Evolutionary conservation across 2,329 filamentous ascomycete species (phyloP).

Genomic region (Neofusicoccum sp.): DNA sequence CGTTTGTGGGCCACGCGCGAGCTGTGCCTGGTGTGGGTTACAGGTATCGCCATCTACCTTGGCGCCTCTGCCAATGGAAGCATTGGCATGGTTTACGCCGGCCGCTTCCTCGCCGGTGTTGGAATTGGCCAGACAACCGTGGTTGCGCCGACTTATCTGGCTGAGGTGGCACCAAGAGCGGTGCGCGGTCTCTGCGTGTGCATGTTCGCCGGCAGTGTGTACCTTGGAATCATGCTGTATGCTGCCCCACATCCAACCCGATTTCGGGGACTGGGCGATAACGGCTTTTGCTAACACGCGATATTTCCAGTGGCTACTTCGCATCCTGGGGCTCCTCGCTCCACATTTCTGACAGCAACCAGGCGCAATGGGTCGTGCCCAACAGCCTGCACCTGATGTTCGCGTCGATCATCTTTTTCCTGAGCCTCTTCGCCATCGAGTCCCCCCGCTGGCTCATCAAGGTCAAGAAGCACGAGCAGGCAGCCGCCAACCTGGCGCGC

Average conservation of each 20-base stretch:
- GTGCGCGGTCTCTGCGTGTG: conserved; percentile 72
- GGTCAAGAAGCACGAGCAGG: conserved; percentile 58
- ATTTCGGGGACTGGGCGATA: not conserved
- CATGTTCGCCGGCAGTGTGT: conserved; percentile 69
- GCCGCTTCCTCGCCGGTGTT: conserved; percentile 64
- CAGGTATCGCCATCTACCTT: conserved; percentile 43
- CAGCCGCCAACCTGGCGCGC: conserved; percentile 54
- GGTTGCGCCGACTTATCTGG: conserved; percentile 69
- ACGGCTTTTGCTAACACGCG: not conserved
- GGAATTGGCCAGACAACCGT: conserved; percentile 67
- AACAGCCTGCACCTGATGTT: conserved; percentile 77
- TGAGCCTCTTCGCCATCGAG: conserved; percentile 68
- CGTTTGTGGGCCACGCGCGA: conserved; percentile 45
- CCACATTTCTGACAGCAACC: conserved; percentile 48
- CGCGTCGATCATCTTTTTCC: conserved; percentile 65
- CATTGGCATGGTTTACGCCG: conserved; percentile 58
- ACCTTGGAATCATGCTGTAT: conserved; percentile 69
- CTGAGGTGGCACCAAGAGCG: conserved; percentile 67
- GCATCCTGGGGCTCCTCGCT: conserved; percentile 57
- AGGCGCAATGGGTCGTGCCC: conserved; percentile 59
- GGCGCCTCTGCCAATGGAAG: conserved; percentile 34
- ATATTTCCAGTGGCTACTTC: conserved; percentile 60
- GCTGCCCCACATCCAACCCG: not conserved
- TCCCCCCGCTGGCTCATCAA: conserved; percentile 72
- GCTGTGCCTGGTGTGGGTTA: conserved; percentile 41